Evolutionary conservation across 345 rosid species (phyloP).

Genomic region (Viola odorata): DNA sequence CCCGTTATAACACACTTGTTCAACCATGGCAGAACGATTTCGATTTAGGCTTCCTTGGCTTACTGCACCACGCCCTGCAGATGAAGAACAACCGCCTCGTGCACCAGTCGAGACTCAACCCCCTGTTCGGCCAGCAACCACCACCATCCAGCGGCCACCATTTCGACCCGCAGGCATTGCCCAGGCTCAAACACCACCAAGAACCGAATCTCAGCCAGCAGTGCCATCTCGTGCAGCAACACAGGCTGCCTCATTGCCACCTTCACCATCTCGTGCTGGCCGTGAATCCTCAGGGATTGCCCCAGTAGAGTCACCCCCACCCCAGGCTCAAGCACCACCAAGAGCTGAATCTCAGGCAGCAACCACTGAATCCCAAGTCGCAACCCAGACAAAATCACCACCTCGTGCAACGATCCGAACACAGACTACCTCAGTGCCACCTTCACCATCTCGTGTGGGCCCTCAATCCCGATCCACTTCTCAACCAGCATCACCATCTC

Average conservation of each 20-base stretch:
- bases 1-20: background rate
- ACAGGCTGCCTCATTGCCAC: conserved; percentile 12
- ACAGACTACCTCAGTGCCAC: conserved; percentile 9
- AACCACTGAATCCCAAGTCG: conserved; percentile 8
- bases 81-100: conserved; percentile 24
- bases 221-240: conserved; percentile 14
- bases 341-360: conserved; percentile 20
- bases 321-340: conserved; percentile 15
- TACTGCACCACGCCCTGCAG: conserved; percentile 9
- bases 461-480: conserved; percentile 8
- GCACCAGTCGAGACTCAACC: conserved; percentile 21
- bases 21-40: conserved; percentile 38
- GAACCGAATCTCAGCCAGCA: conserved; percentile 18
- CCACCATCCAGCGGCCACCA: conserved; percentile 31
- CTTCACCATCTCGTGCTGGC: conserved; percentile 22
- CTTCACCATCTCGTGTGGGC: conserved; percentile 19
- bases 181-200: conserved; percentile 15
- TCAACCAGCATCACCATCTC: conserved; percentile 24
- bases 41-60: conserved; percentile 63
- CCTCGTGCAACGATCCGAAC: conserved; percentile 15
- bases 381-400: conserved; percentile 24
- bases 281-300: conserved; percentile 20
- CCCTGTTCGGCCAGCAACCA: conserved; percentile 10
- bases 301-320: conserved; percentile 15
- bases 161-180: conserved; percentile 43